Evolutionary conservation across 2,329 filamentous ascomycete genomes (phyloP), one percentile per base, ranked within the genome.

Genomic region (Tricladium varicosporioides): DNA sequence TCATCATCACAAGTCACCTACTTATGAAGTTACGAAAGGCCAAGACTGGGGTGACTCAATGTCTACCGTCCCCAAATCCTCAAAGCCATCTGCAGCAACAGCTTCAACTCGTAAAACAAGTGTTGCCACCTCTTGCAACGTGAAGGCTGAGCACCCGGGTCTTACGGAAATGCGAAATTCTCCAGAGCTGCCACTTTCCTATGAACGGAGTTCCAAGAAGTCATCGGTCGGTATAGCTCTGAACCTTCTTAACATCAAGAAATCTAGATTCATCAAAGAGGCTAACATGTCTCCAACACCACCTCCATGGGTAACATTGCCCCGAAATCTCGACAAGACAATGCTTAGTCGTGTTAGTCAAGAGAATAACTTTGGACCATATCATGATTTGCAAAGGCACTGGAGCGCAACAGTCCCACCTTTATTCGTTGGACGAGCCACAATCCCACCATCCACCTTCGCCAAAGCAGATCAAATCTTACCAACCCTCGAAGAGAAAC

Each of bases 211-310:
- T 32, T 19, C 13, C 22, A 27, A 27, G 19, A 45, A 31, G 19
- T 31, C 47, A 13, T 18, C 14, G 2, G 5, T 51, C 2, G 32
- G 40, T 3, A 51, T 33, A 33, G 15, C 19, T 9, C 49, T 15
- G 5, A 51, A 14, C 32, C 15, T 55, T 18, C 40, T 47, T 16
- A 48, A 33, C 18, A 19, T 43, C 1, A 57, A 60, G 19, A 51
- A 42, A 18, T 55, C 48, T 7, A 40, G 27, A 10, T 51, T 51
- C 7, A 51, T 49, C 2, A 43, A 50, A 11, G 53, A 53, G n/a
- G 40, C 14, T 5, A n/a, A 52, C 1, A 52, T 51, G 15, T 27
- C 33, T 27, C 48, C 49, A 10, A 57, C 46, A 9, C 51, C 50
- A 11, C 43, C 47, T 27, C 53, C 54, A 15, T 45, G 40, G 32